Conservation (phyloP, 768 basidiomycete species). For the Serpula lacrymans region DNA sequence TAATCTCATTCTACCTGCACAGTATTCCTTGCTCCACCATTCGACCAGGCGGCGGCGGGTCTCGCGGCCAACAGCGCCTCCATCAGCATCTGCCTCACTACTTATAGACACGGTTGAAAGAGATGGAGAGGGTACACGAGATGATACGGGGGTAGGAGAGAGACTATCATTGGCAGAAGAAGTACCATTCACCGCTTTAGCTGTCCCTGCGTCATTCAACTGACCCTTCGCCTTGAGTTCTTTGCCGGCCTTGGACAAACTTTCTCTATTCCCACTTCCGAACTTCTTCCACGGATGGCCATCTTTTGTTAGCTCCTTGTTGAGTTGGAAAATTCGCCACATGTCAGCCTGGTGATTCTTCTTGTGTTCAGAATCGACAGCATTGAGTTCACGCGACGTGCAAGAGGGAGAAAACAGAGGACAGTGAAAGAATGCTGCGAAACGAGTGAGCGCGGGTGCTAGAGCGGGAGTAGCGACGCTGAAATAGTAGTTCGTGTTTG, state of each 20-base stretch:
- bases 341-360: conserved; percentile 90
- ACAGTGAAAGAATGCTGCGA: conserved; percentile 88
- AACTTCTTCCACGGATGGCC: conserved; percentile 91
- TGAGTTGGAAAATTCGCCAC: conserved; percentile 94
- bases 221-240: conserved; percentile 50
- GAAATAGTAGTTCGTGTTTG: conserved; percentile 90
- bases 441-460: conserved; percentile 68
- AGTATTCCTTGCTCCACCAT: conserved; percentile 84
- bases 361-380: conserved; percentile 96
- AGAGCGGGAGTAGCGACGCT: conserved; percentile 63
- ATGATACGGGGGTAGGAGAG: conserved; percentile 44
- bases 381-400: conserved; percentile 87
- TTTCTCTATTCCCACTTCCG: conserved; percentile 81
- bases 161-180: conserved; percentile 17
- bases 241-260: conserved; percentile 60
- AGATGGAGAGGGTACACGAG: conserved; percentile 56
- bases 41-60: conserved; percentile 74
- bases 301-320: conserved; percentile 76
- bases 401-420: conserved; percentile 86
- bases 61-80: conserved; percentile 76
- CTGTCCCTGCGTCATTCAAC: conserved; percentile 30
- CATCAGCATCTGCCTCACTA: conserved; percentile 67
- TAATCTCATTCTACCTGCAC: conserved; percentile 76
- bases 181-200: background rate
- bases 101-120: conserved; percentile 51